Evolutionary conservation across 2,329 filamentous ascomycete genomes (phyloP).

Genomic region (Aspergillus quadricinctus): DNA sequence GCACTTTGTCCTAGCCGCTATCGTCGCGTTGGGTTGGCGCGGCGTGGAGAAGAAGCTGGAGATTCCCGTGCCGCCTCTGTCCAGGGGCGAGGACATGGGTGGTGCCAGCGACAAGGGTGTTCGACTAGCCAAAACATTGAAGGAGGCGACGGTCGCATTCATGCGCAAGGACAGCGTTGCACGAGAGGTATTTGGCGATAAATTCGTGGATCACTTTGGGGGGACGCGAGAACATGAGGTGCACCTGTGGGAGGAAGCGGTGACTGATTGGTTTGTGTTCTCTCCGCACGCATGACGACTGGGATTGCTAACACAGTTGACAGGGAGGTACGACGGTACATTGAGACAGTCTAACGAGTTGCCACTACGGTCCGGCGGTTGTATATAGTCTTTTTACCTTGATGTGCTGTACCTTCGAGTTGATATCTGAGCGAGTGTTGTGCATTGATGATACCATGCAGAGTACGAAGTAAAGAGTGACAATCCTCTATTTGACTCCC

Average conservation of each 20-base stretch:
- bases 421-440: not conserved
- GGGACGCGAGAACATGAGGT: conserved; percentile 91
- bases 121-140: conserved; percentile 76
- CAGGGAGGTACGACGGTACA: conserved; percentile 74
- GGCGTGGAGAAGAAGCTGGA: conserved; percentile 89
- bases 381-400: not conserved
- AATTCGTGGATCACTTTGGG: conserved; percentile 92
- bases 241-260: conserved; percentile 86
- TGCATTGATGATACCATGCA: not conserved
- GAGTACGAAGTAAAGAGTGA: not conserved
- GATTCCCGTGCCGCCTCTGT: conserved; percentile 75
- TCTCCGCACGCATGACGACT: not conserved
- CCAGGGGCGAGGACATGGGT: conserved; percentile 79
- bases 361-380: not conserved
- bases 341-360: conserved; percentile 61
- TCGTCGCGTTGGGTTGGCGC: conserved; percentile 83
- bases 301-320: conserved; percentile 14
- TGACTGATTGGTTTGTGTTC: conserved; percentile 82
- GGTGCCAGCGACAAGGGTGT: conserved; percentile 66
- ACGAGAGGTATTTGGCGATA: conserved; percentile 88
- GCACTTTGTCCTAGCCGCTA: conserved; percentile 78
- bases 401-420: not conserved
- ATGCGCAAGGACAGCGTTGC: conserved; percentile 75
- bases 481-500: not conserved
- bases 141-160: conserved; percentile 78